phyloP scores from a whole-genome alignment of 2,329 filamentous ascomycete species.

The Didymella arachidicola region DNA sequence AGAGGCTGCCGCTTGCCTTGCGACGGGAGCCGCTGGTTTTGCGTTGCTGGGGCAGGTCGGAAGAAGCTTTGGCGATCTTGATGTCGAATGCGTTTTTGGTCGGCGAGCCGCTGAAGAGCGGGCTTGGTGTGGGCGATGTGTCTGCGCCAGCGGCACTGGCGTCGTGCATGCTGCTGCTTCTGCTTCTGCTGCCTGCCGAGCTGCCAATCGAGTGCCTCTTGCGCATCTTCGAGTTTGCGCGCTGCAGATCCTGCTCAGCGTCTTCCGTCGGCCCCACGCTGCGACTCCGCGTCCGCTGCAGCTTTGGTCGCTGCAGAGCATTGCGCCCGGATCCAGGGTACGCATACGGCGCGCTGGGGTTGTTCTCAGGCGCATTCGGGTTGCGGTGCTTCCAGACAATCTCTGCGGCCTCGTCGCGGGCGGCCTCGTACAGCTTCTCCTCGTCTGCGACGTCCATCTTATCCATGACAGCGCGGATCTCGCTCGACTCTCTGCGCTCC shows the following conservation, averaged over 20 bases:
- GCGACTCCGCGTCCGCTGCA: constrained; percentile 70
- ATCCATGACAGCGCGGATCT: constrained; percentile 75
- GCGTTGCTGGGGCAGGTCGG: constrained; percentile 49
- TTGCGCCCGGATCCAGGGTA: constrained; percentile 61
- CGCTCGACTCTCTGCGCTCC: constrained; percentile 60
- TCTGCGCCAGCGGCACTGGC: constrained; percentile 45
- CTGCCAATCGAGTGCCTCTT: constrained; percentile 51
- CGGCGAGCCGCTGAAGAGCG: constrained; percentile 31
- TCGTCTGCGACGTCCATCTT: constrained; percentile 74
- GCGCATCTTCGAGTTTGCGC: constrained; percentile 43
- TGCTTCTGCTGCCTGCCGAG: constrained; percentile 42
- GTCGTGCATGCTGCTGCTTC: constrained; percentile 51
- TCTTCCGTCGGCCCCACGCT: constrained; percentile 47
- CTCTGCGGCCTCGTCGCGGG: constrained; percentile 79
- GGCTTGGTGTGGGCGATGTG: constrained; percentile 31
- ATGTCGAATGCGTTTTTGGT: constrained; percentile 30
- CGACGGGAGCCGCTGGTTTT: constrained; percentile 72
- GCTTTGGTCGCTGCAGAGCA: constrained; percentile 66
- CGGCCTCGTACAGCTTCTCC: constrained; percentile 70
- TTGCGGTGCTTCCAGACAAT: constrained; percentile 80
- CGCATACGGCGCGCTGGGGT: constrained; percentile 55
- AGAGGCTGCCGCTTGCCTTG: constrained; percentile 74
- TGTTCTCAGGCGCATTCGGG: constrained; percentile 69
- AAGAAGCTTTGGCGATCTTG: constrained; percentile 39
- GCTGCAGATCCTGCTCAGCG: constrained; percentile 43